phyloP scores from a whole-genome alignment of 495 filamentous ascomycete species.

The Clavariopsis aquatica region DNA sequence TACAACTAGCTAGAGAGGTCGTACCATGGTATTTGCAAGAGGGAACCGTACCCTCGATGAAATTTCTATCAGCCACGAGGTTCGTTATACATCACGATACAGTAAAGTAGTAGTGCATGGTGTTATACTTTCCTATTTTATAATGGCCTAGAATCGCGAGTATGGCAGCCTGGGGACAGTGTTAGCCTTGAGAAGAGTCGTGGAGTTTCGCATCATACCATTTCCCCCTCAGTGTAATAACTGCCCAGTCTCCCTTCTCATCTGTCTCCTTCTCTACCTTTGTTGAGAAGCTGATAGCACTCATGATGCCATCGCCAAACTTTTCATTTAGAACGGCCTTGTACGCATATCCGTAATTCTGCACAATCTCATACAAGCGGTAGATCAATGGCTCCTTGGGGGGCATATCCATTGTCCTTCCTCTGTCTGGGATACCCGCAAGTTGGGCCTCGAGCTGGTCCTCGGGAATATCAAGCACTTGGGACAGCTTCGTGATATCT shows the following conservation, averaged over 20 bases:
- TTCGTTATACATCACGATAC: background rate
- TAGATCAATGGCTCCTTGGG: constrained; percentile 94
- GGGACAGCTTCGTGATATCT: constrained; percentile 72
- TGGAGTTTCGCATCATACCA: constrained; percentile 58
- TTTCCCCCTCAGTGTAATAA: constrained; percentile 91
- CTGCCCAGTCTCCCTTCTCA: constrained; percentile 80
- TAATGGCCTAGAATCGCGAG: constrained; percentile 42
- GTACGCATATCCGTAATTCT: constrained; percentile 97
- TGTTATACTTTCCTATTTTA: background rate
- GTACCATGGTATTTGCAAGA: too few species aligned
- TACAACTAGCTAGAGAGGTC: too few species aligned
- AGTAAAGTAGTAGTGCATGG: background rate
- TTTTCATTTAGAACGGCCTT: constrained; percentile 98
- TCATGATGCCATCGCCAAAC: constrained; percentile 99
- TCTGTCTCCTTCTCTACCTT: constrained; percentile 97
- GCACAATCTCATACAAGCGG: constrained; percentile 91
- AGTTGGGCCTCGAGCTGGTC: constrained; percentile 62
- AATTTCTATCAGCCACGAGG: too few species aligned
- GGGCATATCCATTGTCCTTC: constrained; percentile 85
- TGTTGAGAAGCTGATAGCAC: constrained; percentile 88
- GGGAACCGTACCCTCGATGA: too few species aligned
- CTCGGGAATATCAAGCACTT: constrained; percentile 64
- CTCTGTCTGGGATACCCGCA: constrained; percentile 76
- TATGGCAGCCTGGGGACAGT: constrained; percentile 42
- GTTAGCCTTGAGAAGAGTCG: background rate